Evolutionary conservation across 805 yeast species (phyloP).

Genomic region (Teunomyces tritomae): DNA sequence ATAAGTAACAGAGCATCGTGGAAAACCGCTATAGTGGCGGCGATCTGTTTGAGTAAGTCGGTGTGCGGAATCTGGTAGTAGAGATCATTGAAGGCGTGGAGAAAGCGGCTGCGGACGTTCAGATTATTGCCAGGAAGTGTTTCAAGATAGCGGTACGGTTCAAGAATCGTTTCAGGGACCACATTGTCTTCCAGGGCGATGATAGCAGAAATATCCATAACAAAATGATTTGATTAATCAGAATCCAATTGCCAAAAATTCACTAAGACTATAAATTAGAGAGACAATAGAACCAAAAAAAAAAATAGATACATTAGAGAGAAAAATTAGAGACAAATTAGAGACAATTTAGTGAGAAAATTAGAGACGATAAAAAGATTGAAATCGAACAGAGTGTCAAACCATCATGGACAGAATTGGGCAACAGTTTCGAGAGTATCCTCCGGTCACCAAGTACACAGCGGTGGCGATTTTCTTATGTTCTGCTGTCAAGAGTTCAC

Average conservation of each 20-base stretch:
- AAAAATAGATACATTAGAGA: not conserved
- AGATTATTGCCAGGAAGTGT: slow-evolving; percentile 33
- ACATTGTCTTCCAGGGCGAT: not conserved
- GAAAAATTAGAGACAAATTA: not conserved
- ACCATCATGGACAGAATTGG: slow-evolving; percentile 17
- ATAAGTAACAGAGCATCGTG: slow-evolving; percentile 41
- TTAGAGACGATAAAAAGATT: not conserved
- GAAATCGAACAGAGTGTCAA: not conserved
- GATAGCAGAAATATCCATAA: not conserved
- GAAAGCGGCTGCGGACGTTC: slow-evolving; percentile 27
- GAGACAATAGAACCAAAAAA: not conserved
- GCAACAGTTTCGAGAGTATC: slow-evolving; percentile 13
- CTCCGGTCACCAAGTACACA: slow-evolving; percentile 29
- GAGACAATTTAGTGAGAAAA: not conserved
- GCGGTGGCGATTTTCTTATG: slow-evolving; percentile 19
- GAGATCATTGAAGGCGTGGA: slow-evolving; percentile 32
- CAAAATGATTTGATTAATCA: too few relatives aligned
- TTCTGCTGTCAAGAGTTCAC: slow-evolving; percentile 19
- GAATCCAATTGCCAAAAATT: too few relatives aligned
- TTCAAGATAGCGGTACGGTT: slow-evolving; percentile 32
- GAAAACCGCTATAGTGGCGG: slow-evolving; percentile 30
- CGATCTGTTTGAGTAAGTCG: slow-evolving; percentile 22
- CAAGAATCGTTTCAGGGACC: slow-evolving; percentile 12
- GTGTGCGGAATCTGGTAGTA: slow-evolving; percentile 28
- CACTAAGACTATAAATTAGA: too few relatives aligned